Conservation (phyloP, 2,329 filamentous ascomycete genomes). For the Arthrinium phaeospermum region DNA sequence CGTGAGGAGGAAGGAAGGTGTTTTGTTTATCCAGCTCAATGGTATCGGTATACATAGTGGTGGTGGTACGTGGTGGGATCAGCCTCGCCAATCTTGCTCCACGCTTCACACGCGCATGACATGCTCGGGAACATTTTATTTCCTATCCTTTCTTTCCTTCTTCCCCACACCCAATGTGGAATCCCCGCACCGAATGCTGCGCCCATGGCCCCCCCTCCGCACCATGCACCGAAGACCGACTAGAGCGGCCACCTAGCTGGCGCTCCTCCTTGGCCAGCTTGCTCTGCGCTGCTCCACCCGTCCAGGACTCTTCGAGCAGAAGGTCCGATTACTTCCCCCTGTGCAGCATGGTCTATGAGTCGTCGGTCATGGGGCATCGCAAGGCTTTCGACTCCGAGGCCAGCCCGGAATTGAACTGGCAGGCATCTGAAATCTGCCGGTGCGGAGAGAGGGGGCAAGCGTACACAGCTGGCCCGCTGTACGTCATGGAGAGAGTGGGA, state of each 20-base stretch:
- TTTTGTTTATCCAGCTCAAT: background rate
- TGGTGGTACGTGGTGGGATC: background rate
- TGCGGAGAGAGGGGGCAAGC: background rate
- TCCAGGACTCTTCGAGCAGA: background rate
- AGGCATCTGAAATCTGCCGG: background rate
- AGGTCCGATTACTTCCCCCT: conserved; percentile 7
- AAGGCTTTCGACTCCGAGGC: conserved; percentile 10
- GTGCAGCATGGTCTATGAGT: conserved; percentile 4
- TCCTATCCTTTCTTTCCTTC: background rate
- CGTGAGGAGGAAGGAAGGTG: background rate
- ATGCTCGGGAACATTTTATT: background rate
- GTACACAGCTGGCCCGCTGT: background rate
- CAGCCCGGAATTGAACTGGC: conserved; percentile 3
- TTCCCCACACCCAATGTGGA: background rate
- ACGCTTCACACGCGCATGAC: background rate
- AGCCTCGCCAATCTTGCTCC: conserved; percentile 9
- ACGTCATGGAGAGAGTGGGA: background rate
- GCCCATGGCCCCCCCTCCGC: conserved; percentile 2
- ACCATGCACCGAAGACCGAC: conserved; percentile 9
- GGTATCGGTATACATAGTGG: background rate
- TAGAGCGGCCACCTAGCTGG: background rate
- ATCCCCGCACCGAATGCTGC: conserved; percentile 12
- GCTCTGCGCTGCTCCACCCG: background rate
- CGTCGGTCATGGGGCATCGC: background rate
- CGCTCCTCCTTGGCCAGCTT: background rate